A percentile compares a stretch with the other conserved stretches of the same genome.
phyloP scores from a whole-genome alignment of 2,329 filamentous ascomycete genomes.

The Myriosclerotinia scirpicola region DNA sequence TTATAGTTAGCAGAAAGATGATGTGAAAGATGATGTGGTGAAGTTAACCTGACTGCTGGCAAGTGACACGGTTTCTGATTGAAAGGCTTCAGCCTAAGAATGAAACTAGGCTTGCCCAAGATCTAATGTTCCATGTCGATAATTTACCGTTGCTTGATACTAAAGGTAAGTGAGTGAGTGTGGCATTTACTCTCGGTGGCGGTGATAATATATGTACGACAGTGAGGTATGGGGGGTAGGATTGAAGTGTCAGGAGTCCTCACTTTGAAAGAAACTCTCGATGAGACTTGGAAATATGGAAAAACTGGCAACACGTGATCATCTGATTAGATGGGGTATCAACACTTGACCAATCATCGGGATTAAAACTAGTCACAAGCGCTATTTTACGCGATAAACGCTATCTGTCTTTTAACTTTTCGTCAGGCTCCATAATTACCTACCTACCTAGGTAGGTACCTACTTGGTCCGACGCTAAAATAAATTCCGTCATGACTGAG shows the following conservation, averaged over 20 bases:
- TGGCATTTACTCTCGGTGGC: background rate
- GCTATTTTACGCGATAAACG: conserved; percentile 24
- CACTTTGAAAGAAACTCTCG: background rate
- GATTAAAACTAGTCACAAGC: conserved; percentile 4
- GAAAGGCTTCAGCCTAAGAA: conserved; percentile 3
- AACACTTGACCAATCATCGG: conserved; percentile 6
- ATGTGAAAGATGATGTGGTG: background rate
- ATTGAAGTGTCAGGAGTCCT: conserved; percentile 15
- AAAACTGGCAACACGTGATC: conserved; percentile 13
- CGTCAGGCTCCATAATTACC: background rate
- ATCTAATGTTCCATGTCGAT: background rate
- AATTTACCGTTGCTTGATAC: background rate
- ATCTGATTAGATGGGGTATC: background rate
- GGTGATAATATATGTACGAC: background rate
- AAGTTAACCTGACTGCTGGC: conserved; percentile 13
- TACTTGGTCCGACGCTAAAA: background rate
- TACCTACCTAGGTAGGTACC: too few relatives aligned
- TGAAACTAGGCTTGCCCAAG: background rate
- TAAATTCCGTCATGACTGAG: conserved; percentile 9
- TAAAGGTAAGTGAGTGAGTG: background rate
- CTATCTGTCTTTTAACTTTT: conserved; percentile 15
- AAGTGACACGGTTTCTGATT: conserved; percentile 13
- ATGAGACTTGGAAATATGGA: background rate
- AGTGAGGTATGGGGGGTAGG: background rate
- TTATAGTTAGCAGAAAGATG: background rate